Evolutionary conservation across 257 asterid genomes (phyloP).

Genomic region (Anisodus tanguticus): DNA sequence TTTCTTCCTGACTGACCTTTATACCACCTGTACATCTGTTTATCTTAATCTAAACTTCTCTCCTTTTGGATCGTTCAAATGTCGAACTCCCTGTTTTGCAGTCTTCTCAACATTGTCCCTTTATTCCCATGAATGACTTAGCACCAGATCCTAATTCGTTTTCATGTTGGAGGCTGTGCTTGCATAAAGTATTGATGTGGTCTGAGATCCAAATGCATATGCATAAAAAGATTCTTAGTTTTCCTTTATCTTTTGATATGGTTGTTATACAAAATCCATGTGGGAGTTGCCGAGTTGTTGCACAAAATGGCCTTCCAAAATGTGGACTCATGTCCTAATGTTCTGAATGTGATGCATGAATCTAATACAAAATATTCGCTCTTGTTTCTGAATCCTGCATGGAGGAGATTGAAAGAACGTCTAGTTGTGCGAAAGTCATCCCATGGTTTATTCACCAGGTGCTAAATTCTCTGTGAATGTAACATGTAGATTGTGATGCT

Average conservation of each 20-base stretch:
- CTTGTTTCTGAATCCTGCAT: neutral
- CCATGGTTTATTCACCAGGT: neutral
- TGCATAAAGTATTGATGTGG: constrained; percentile 1
- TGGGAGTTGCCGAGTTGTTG: neutral
- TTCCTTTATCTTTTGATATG: neutral
- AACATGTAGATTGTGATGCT: neutral
- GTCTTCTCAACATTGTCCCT: neutral
- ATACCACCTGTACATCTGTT: constrained; percentile 3
- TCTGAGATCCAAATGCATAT: neutral
- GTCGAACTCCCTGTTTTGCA: neutral
- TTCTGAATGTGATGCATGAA: neutral
- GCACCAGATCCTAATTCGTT: neutral
- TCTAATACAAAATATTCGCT: neutral
- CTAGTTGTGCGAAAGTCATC: neutral
- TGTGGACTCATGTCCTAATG: constrained; percentile 19
- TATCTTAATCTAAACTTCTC: neutral
- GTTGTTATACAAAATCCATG: constrained; percentile 12
- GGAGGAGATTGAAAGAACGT: neutral
- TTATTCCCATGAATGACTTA: constrained; percentile 17
- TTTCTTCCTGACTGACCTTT: neutral
- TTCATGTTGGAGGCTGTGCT: neutral
- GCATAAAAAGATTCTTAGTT: constrained; percentile 9
- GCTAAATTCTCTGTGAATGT: neutral
- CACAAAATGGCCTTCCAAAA: neutral
- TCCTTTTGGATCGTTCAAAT: constrained; percentile 4